Evolutionary conservation across 345 rosid species (phyloP).

Genomic region (Corymbia maculata): DNA sequence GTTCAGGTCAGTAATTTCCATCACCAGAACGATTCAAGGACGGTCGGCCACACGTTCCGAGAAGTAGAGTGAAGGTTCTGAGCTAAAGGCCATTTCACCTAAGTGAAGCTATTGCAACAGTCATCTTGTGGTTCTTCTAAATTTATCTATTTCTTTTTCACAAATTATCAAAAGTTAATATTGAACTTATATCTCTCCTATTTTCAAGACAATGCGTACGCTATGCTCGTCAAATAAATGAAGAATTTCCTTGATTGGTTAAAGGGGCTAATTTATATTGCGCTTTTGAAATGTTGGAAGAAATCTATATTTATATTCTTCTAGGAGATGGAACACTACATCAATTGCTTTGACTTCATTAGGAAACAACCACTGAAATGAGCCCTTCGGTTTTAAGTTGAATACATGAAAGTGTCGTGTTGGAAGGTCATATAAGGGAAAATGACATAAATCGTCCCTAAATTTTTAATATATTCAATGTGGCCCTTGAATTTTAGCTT

Average conservation of each 20-base stretch:
- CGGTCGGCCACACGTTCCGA: background rate
- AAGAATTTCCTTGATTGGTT: background rate
- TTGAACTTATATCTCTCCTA: background rate
- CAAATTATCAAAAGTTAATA: background rate
- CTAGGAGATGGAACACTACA: background rate
- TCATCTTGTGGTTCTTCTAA: background rate
- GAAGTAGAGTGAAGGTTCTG: background rate
- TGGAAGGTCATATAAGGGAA: background rate
- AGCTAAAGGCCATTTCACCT: background rate
- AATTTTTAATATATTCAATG: too few relatives aligned
- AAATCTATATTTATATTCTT: background rate
- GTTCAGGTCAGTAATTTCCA: background rate
- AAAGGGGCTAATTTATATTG: background rate
- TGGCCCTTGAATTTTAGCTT: too few relatives aligned
- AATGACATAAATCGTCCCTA: too few relatives aligned
- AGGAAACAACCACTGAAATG: background rate
- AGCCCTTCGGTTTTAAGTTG: background rate
- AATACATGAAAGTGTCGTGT: background rate
- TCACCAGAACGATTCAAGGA: background rate
- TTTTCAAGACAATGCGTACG: background rate
- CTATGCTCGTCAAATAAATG: background rate
- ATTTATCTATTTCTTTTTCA: background rate
- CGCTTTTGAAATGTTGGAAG: background rate
- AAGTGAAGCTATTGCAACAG: background rate
- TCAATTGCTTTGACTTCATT: background rate